Conservation (phyloP, 768 basidiomycete species). For the Hemileccinum rubropunctum region DNA sequence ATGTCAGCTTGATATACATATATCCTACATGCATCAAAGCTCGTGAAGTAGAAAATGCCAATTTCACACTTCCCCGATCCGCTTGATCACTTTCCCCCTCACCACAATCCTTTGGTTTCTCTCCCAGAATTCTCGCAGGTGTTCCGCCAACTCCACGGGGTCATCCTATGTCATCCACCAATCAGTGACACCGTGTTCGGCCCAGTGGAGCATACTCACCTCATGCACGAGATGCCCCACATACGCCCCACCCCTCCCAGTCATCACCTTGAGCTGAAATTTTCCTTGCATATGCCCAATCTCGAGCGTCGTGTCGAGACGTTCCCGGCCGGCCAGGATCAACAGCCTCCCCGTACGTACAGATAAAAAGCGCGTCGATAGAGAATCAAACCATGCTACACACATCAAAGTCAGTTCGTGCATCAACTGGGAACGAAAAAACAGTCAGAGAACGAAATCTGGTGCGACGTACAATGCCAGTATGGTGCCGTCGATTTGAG, state of each 20-base stretch:
- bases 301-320: conserved; percentile 91
- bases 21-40: no score
- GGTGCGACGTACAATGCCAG: conserved; percentile 68
- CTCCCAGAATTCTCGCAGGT: conserved; percentile 87
- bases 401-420: not conserved
- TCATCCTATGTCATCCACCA: conserved; percentile 59
- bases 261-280: conserved; percentile 87
- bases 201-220: conserved; percentile 40
- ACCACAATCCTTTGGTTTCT: conserved; percentile 76
- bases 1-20: no score
- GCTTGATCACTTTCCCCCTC: conserved; percentile 46
- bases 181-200: not conserved
- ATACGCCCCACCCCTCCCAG: conserved; percentile 38
- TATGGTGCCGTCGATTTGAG: conserved; percentile 81
- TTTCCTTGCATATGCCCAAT: conserved; percentile 97
- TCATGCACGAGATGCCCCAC: conserved; percentile 96
- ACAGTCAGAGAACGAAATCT: not conserved
- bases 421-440: conserved; percentile 1
- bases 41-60: not conserved
- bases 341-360: conserved; percentile 81
- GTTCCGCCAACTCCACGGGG: conserved; percentile 74
- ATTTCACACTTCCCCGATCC: conserved; percentile 47
- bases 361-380: conserved; percentile 77
- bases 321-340: conserved; percentile 88
- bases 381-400: conserved; percentile 88